Conservation (phyloP, 192 early-diverging fungal genomes). For the Diversispora epigaea region DNA sequence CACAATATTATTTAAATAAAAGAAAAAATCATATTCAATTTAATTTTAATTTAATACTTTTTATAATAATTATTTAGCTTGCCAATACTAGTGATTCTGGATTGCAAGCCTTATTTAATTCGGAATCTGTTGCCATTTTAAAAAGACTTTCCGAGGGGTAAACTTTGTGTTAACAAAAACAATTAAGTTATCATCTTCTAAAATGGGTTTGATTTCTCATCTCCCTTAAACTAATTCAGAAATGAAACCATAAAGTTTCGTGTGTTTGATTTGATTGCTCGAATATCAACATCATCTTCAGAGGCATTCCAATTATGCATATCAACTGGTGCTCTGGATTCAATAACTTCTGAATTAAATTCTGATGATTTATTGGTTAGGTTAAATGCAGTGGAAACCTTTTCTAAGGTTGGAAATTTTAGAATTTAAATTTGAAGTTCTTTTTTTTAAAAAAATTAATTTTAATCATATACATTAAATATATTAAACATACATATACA, state of each 20-base stretch:
- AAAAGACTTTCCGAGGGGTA: slow-evolving; percentile 11
- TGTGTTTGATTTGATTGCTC: slow-evolving; percentile 47
- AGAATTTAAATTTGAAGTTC: not conserved
- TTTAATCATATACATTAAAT: not conserved
- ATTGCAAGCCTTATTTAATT: slow-evolving; percentile 31
- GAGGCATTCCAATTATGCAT: slow-evolving; percentile 38
- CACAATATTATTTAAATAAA: not conserved
- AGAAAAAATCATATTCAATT: not conserved
- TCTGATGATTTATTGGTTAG: slow-evolving; percentile 43
- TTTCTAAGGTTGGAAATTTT: slow-evolving; percentile 39
- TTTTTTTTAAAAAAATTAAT: not conserved
- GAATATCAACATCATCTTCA: slow-evolving; percentile 41
- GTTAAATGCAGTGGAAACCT: slow-evolving; percentile 50
- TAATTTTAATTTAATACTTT: not conserved
- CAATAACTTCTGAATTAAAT: slow-evolving; percentile 39
- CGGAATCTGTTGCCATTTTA: slow-evolving; percentile 23
- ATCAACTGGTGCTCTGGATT: slow-evolving; percentile 36
- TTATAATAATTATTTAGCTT: slow-evolving; percentile 23
- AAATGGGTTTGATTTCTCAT: slow-evolving; percentile 2
- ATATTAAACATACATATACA: not conserved
- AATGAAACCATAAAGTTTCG: slow-evolving; percentile 47
- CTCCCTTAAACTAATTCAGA: slow-evolving; percentile 16
- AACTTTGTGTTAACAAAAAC: not conserved
- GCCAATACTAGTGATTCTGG: slow-evolving; percentile 11
- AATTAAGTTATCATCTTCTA: not conserved